phyloP scores from a whole-genome alignment of 176 grass and related monocot species.

The Tuctoria greenei region DNA sequence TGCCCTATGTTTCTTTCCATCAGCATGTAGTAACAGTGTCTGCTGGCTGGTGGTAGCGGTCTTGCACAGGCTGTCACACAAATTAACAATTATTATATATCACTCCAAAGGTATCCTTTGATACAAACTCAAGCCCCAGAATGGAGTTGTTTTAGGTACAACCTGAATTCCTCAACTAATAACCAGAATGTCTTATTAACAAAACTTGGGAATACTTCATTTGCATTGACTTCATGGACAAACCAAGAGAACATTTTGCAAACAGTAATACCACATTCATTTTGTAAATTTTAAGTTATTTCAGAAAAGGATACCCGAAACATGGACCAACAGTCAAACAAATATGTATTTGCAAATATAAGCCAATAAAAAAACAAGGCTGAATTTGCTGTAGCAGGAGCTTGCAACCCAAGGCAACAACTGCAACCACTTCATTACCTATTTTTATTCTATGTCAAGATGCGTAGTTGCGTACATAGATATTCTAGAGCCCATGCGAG shows the following conservation, averaged over 20 bases:
- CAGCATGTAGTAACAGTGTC: slow-evolving; percentile 78
- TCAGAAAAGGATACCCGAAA: not conserved
- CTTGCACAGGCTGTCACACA: slow-evolving; percentile 73
- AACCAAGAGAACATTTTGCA: not conserved
- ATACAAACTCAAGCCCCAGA: not conserved
- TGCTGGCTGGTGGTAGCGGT: slow-evolving; percentile 89
- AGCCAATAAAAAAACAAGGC: not conserved
- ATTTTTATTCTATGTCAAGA: not conserved
- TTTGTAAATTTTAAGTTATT: not conserved
- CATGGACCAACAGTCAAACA: not conserved
- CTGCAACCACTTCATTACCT: not conserved
- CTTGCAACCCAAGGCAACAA: not conserved
- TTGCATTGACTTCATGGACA: not conserved
- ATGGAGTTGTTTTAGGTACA: not conserved
- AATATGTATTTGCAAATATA: not conserved
- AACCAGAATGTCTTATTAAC: not conserved
- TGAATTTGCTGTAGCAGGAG: not conserved
- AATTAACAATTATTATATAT: slow-evolving; percentile 28
- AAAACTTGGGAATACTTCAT: not conserved
- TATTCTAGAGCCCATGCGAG: not conserved
- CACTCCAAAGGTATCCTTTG: not conserved
- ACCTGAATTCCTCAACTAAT: not conserved
- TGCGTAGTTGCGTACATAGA: not conserved
- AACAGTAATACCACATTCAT: not conserved
- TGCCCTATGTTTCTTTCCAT: slow-evolving; percentile 96